Base-by-base conservation (phyloP, 495 filamentous ascomycete genomes). In the Annulohypoxylon nitens region DNA sequence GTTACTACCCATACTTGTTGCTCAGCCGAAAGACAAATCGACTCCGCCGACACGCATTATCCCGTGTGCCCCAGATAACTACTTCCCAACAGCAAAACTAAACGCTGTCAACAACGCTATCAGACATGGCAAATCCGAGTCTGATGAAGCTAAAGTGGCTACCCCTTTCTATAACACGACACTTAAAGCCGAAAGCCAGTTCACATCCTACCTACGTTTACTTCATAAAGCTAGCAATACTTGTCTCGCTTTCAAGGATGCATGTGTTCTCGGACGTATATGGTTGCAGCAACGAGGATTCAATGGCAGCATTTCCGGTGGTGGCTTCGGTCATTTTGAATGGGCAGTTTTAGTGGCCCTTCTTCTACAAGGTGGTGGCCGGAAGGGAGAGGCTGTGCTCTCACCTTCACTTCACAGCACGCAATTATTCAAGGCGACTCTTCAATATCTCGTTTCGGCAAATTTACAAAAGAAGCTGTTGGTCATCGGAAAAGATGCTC, bases 281-380 rank as follows among this genome's bases (percentile, higher is more conserved):
- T 99, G 96, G 96, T 83, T 99, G 36, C 89, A 88, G 66, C 97
- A 98, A 81, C 89, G 95, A 45, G 95, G 95, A 0, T 91, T 97
- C 74, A 85, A 84, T 8, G 85, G 91, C 11, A 78, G 83, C 51
- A 81, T 95, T 10, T 82, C 86, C 23, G 82, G 85, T n/a, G 95
- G 95, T 26, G 96, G 97, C 1, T 98, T 99, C 79, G 96, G 96
- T 16, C 88, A 93, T 67, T 97, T 98, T 66, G 95, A 99, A 78
- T 98, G 93, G 93, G 87, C 91, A 0, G 83, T 89, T 26, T 76
- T 94, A 1, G 86, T 92, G 73, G 92, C 94, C n/a, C 83, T 97
- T 18, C 83, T 98, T 2, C 85, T 98, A 57, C 91, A 94, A 77
- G 88, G 89, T 2, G 91, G 91, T 9, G 92, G 90, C 14, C 85